Evolutionary conservation across 495 filamentous ascomycete genomes (phyloP), one percentile per base, ranked within the genome.

Genomic region (Tricharina praecox): DNA sequence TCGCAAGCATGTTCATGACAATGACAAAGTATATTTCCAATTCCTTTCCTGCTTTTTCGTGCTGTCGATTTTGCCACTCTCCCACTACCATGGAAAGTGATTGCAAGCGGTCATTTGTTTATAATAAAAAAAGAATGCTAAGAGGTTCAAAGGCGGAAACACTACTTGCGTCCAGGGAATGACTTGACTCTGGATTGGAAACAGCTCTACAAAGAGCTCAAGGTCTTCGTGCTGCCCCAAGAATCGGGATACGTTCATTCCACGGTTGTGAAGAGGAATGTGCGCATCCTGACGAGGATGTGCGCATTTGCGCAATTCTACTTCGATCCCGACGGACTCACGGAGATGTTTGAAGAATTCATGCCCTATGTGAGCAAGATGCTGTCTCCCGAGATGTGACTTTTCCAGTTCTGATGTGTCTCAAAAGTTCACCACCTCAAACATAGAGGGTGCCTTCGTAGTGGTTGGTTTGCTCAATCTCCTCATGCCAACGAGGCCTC

Each of bases 1-100:
- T 99, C 62, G 74, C 86, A 9, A 90, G 81, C 72, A 95, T 94
- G 85, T 90, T 95, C 54, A 85, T 93, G 65, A 75, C 81, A 13
- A 67, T 99, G 52, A 88, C 84, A 34, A 90, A 90, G 87, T 87
- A 65, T 69, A 78, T 62, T 53, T 26, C 51, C 56, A 56, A 51
- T 51, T 49, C 53, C 56, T 45, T 50, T 59, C n/a, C n/a, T 58
- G 54, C 51, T 58, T 49, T 54, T 35, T 23, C 15, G 13, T 44
- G 13, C 11, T 30, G 23, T 9, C 16, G 13, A 15, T 40, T 1
- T 40, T 40, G n/a, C 42, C 23, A 3, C n/a, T n/a, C 42, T 24
- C 25, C 19, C 10, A 24, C 30, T 20, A 23, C 26, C 16, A 21
- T 47, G 10, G 34, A 23, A 36, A 21, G 20, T 47, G 13, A 15